Percentiles rank a stretch among this genome's conserved stretches.
Evolutionary conservation across 768 basidiomycete species (phyloP).

Genomic region (Naematelia encephala): DNA sequence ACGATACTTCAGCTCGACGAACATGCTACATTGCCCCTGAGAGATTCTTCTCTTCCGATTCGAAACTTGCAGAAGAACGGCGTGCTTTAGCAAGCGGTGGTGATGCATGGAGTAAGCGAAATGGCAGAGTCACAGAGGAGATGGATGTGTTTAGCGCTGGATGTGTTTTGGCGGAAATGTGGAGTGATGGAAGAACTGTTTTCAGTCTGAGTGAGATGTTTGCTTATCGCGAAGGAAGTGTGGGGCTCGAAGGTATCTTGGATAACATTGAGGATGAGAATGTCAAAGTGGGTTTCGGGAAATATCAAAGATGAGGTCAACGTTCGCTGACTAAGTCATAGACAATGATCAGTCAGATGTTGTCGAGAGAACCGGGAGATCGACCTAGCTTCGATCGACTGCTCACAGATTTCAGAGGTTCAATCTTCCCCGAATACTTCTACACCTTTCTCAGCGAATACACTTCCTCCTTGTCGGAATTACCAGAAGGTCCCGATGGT

Average conservation of each 20-base stretch:
- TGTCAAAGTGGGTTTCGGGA: conserved; percentile 64
- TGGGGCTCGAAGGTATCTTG: conserved; percentile 69
- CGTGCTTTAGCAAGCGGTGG: conserved; percentile 40
- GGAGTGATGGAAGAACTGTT: conserved; percentile 85
- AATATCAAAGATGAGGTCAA: neutral
- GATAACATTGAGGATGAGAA: conserved; percentile 72
- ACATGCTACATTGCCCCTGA: conserved; percentile 97
- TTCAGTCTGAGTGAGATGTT: conserved; percentile 93
- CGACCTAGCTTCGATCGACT: conserved; percentile 80
- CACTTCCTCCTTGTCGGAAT: conserved; percentile 60
- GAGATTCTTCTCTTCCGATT: conserved; percentile 80
- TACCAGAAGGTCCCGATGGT: conserved; percentile 48
- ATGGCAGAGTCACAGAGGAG: conserved; percentile 81
- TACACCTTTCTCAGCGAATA: conserved; percentile 94
- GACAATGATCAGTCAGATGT: conserved; percentile 87
- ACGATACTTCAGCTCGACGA: conserved; percentile 87
- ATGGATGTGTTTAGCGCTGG: conserved; percentile 98
- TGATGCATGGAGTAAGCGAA: conserved; percentile 58
- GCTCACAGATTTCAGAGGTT: conserved; percentile 68
- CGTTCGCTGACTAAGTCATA: conserved; percentile 50
- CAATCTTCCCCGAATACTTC: conserved; percentile 85
- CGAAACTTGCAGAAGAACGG: conserved; percentile 70
- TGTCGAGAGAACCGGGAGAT: conserved; percentile 68
- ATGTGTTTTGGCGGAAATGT: conserved; percentile 92
- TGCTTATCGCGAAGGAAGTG: conserved; percentile 85